phyloP scores from a whole-genome alignment of 2,329 filamentous ascomycete species.

The Fonsecaea monophora region DNA sequence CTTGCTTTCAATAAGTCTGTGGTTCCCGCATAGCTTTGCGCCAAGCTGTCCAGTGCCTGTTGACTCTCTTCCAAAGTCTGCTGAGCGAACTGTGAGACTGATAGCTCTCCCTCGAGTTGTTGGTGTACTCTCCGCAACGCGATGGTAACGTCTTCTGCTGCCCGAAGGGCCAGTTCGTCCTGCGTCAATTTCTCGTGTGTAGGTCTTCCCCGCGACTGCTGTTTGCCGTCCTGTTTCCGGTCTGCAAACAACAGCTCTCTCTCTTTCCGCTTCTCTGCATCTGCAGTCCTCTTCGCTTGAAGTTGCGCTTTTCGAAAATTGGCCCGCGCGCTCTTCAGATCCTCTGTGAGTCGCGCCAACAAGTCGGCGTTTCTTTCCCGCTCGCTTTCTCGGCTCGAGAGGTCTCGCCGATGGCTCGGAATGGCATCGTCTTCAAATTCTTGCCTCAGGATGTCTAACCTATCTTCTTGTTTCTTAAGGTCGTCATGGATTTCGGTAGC shows the following conservation, averaged over 20 bases:
- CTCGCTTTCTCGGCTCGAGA: constrained; percentile 54
- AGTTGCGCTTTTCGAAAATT: constrained; percentile 84
- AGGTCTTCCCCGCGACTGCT: constrained; percentile 33
- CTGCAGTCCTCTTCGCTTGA: constrained; percentile 75
- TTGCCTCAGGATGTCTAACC: constrained; percentile 79
- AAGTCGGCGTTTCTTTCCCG: constrained; percentile 71
- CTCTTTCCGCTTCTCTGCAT: constrained; percentile 76
- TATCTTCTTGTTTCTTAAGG: constrained; percentile 79
- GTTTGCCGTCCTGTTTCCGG: constrained; percentile 42
- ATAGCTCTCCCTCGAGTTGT: constrained; percentile 82
- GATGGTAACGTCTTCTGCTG: constrained; percentile 82
- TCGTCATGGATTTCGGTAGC: constrained; percentile 79
- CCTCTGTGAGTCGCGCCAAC: constrained; percentile 69
- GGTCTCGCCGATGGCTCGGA: constrained; percentile 16
- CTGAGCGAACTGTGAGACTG: constrained; percentile 85
- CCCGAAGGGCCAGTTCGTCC: constrained; percentile 74
- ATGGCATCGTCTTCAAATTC: constrained; percentile 69
- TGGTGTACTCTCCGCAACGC: constrained; percentile 85
- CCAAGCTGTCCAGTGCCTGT: constrained; percentile 78
- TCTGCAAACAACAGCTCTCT: constrained; percentile 74
- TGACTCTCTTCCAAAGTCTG: constrained; percentile 74
- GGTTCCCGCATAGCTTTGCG: constrained; percentile 80
- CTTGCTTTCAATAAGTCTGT: constrained; percentile 78
- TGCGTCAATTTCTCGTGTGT: constrained; percentile 64
- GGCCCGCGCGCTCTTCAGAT: constrained; percentile 70